phyloP scores from a whole-genome alignment of 768 basidiomycete species.

The Fistulinella prunicolor region DNA sequence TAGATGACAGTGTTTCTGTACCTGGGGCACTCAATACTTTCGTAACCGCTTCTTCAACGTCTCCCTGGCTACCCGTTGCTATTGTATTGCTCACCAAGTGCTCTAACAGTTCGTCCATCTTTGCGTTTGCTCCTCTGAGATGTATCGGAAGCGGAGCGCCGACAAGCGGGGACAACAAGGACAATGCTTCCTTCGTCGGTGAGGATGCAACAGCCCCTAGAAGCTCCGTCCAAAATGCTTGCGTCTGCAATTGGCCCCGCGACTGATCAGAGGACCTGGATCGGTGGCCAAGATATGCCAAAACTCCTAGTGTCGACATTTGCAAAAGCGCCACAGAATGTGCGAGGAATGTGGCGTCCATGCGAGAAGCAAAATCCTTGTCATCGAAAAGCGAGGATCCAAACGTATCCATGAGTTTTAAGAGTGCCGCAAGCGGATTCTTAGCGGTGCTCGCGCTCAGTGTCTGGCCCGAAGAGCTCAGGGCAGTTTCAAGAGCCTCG shows the following conservation, averaged over 20 bases:
- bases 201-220: slow-evolving; percentile 40
- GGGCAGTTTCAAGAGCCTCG: slow-evolving; percentile 17
- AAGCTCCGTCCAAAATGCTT: slow-evolving; percentile 30
- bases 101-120: slow-evolving; percentile 45
- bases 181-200: slow-evolving; percentile 30
- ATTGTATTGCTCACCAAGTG: slow-evolving; percentile 11
- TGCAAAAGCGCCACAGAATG: slow-evolving; percentile 41
- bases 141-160: slow-evolving; percentile 40
- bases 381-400: slow-evolving; percentile 49
- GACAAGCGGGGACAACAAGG: slow-evolving; percentile 42
- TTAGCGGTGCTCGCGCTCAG: background rate
- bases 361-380: slow-evolving; percentile 35
- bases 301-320: slow-evolving; percentile 42
- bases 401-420: slow-evolving; percentile 51
- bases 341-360: slow-evolving; percentile 43
- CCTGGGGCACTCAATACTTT: slow-evolving; percentile 19
- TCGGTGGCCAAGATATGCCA: slow-evolving; percentile 46
- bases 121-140: slow-evolving; percentile 41
- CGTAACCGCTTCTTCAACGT: slow-evolving; percentile 1
- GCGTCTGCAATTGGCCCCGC: slow-evolving; percentile 10
- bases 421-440: slow-evolving; percentile 29
- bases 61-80: background rate
- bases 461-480: slow-evolving; percentile 6
- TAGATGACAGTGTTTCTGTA: background rate
- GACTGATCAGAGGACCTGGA: slow-evolving; percentile 6